Evolutionary conservation across 1,139 yeast species (phyloP), one percentile per base, ranked within the genome.

Genomic region (Diutina mesorugosa): DNA sequence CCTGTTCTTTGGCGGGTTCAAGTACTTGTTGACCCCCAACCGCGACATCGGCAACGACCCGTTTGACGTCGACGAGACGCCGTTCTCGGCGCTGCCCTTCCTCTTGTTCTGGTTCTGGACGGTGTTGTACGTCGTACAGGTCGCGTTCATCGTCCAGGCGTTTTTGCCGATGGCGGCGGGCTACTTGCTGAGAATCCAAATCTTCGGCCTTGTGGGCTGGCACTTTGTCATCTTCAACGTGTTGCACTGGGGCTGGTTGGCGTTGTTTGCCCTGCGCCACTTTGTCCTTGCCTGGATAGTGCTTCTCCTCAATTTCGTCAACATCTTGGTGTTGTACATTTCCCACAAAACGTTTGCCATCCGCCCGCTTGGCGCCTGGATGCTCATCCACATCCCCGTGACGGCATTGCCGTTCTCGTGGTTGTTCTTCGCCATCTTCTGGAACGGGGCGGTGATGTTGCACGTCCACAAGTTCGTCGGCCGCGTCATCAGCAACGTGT

Each of bases 381-480:
- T 80, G 46, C 69, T 81, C 56, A 72, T 85, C 57, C 95, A 87
- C 67, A 69, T 81, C 60, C 78, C 90, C n/a, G 74, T 79, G 16
- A 74, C 80, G 16, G 89, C 91, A 0, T 63, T 87, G 64, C 95
- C 96, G 41, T 69, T 87, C 57, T 76, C 88, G 32, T 88, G 95
- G 95, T 71, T 84, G 47, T 67, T 86, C 60, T 85, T 82, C 66
- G 85, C 83, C 32, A 67, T 88, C 51, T 85, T 87, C 72, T 87
- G 95, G 95, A 86, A 86, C 64, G 95, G 95, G 47, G 91, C 95
- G 3, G 85, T 84, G 38, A 71, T 81, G 68, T 72, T 83, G 64
- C 76, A 72, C 58, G 77, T 82, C 62, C 84, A 81, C 65, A 78
- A 79, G 60, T 68, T 85, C 38, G 72, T 79, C 45, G 83, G 89